Evolutionary conservation across 2,329 filamentous ascomycete genomes (phyloP), one percentile per base, ranked within the genome.

Genomic region (Orbilia blumenaviensis): DNA sequence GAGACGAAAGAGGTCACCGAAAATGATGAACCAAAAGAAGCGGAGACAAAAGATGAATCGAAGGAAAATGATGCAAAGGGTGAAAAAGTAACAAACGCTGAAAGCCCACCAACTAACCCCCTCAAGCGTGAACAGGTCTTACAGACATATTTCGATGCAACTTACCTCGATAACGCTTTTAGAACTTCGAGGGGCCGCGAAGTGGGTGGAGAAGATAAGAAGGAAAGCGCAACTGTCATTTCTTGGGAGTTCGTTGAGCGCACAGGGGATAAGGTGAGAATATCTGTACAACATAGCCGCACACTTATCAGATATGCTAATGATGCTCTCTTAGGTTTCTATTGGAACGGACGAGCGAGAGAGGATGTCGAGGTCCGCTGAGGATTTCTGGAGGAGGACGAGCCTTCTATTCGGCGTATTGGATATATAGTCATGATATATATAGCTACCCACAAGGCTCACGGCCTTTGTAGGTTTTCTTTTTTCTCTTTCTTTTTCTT

Each of bases 341-440:
- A 60, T 76, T 32, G 58, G 58, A 12, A 42, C 64, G 8, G 50
- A 76, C 25, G 72, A 76, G 14, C 48, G 72, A 34, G 72, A 56
- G 16, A 76, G 58, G 14, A 76, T 76, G 50, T 76, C 72, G n/a
- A 76, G 72, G 34, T 69, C 72, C 10, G 72, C 72, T 4, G 72
- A 76, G 34, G 72, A 76, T 25, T 76, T 69, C 16, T 76, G 72
- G 72, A 68, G 64, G 29, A 64, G 64, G 41, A 76, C 72, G 6
- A 64, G 29, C 32, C 64, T 76, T 36, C 32, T 76, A 23, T 76
- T 76, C 46, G 72, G 72, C 18, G 72, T 76, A 2, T 41, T 76
- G 42, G 72, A 76, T 66, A 69, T 76, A 60, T 76, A 76, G 27
- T n/a, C n/a, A 25, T 2, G 3, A 25, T 29, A 7, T 48, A 44